Evolutionary conservation across 163 green algal species (phyloP), one percentile per base, ranked within the genome.

Genomic region (Scenedesmus sp.): DNA sequence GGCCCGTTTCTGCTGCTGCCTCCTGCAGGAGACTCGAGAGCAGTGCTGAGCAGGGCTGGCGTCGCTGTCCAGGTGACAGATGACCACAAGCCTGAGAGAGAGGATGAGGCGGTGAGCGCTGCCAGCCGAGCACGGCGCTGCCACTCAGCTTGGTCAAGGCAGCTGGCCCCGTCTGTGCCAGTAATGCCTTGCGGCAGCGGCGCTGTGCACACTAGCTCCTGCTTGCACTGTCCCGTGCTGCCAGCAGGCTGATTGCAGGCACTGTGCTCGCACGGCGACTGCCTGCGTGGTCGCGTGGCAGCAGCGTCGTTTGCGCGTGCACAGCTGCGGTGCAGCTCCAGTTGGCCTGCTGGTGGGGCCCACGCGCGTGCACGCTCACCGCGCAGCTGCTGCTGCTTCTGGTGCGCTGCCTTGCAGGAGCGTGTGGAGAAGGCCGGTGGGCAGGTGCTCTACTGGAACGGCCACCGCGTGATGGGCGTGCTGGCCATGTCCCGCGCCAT

Each of bases 381-480:
- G 1, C 70, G 78, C 79, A 49, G 81, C n/a, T 78, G 51, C 51
- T 53, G 53, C 35, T 80, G 20, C n/a, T 79, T n/a, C n/a, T n/a
- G n/a, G n/a, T n/a, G n/a, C n/a, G 26, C 24, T 65, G 40, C 49
- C n/a, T 30, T 93, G 87, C 93, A 98, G 97, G 96, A 95, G n/a
- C 96, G 98, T 26, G 97, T 99, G 70, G 96, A 99, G 92, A 97
- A 96, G 79, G 97, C 97, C 42, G 98, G 98, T 0, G 98, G 98
- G 5, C 97, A 99, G 89, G 97, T 99, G 78, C 94, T 99, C 56
- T 99, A 97, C 87, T 99, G 97, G 96, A 99, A 99, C 89, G 98
- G 97, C 16, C 96, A 98, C 83, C 95, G 98, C 13, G 98, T 99
- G 7, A 99, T 99, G 97, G 98, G 98, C 30, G 95, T 99, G 87